Conservation (phyloP, 768 basidiomycete species). For the Mycena haematopus region DNA sequence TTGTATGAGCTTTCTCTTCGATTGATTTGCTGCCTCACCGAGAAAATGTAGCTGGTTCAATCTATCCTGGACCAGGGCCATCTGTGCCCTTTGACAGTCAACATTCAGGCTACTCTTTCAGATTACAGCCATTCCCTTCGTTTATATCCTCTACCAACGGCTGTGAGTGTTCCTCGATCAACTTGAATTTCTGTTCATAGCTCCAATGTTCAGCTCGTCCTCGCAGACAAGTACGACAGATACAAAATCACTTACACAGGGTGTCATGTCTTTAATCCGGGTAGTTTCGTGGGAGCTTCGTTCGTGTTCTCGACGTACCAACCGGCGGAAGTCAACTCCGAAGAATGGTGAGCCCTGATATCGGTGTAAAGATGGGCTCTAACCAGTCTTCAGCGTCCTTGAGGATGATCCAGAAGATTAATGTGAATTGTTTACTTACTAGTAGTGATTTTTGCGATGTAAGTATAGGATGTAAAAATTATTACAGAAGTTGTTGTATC, state of each 20-base stretch:
- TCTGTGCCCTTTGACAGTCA: slow-evolving; percentile 83
- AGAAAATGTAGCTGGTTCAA: slow-evolving; percentile 79
- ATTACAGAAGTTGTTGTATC: background rate
- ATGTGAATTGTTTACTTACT: background rate
- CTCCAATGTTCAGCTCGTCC: slow-evolving; percentile 64
- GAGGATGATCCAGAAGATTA: slow-evolving; percentile 25
- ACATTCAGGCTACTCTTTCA: slow-evolving; percentile 85
- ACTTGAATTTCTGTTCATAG: background rate
- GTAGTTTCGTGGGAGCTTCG: slow-evolving; percentile 77
- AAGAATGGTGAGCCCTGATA: slow-evolving; percentile 67
- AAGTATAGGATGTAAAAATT: background rate
- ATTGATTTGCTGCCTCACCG: slow-evolving; percentile 8
- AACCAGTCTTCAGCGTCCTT: slow-evolving; percentile 14
- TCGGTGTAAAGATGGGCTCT: background rate
- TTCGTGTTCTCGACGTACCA: slow-evolving; percentile 92
- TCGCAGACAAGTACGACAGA: slow-evolving; percentile 96
- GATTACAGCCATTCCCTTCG: slow-evolving; percentile 93
- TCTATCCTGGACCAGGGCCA: slow-evolving; percentile 95
- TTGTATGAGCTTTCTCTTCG: slow-evolving; percentile 56
- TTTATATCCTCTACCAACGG: slow-evolving; percentile 92
- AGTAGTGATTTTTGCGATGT: background rate
- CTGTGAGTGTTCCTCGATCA: slow-evolving; percentile 56
- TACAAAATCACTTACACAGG: slow-evolving; percentile 97
- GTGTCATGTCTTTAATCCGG: slow-evolving; percentile 99
- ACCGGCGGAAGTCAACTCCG: slow-evolving; percentile 83